phyloP scores from a whole-genome alignment of 805 yeast genomes.

The Teunomyces stri region DNA sequence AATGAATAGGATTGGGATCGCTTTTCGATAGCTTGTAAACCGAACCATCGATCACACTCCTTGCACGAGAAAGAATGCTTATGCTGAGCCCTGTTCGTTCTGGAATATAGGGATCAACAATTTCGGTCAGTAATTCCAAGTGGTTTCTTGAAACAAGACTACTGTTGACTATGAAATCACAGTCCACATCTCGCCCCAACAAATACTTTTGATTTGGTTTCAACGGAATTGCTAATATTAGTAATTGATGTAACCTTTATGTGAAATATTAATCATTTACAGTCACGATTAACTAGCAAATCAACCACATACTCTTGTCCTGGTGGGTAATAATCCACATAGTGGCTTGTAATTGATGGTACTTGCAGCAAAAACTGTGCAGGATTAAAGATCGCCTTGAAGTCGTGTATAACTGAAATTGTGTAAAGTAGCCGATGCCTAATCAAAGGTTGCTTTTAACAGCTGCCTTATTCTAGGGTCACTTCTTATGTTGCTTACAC shows the following conservation, averaged over 20 bases:
- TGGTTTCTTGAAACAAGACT: conserved; percentile 31
- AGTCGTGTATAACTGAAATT: neutral
- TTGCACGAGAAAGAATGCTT: conserved; percentile 27
- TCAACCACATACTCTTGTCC: neutral
- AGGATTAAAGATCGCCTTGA: neutral
- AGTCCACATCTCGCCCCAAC: conserved; percentile 30
- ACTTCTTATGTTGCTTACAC: too few relatives aligned
- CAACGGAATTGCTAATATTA: conserved; percentile 1
- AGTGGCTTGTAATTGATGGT: neutral
- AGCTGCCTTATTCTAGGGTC: too few relatives aligned
- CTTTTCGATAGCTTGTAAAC: conserved; percentile 17
- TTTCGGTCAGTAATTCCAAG: conserved; percentile 18
- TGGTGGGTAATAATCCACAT: conserved; percentile 6
- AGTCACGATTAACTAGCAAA: too few relatives aligned
- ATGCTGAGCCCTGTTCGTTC: conserved; percentile 11
- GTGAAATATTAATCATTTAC: neutral
- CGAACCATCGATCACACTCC: conserved; percentile 27
- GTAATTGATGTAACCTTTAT: neutral
- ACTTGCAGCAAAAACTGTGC: neutral
- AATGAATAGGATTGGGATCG: conserved; percentile 7
- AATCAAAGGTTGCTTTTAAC: too few relatives aligned
- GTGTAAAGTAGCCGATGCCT: neutral
- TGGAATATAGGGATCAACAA: conserved; percentile 4
- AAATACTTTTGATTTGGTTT: conserved; percentile 13
- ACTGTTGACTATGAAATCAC: conserved; percentile 26